These are phyloP conservation scores for Centaurea solstitialis DNA, from an alignment of 129 eudicot genomes.

Conservation along the genomic window DNA sequence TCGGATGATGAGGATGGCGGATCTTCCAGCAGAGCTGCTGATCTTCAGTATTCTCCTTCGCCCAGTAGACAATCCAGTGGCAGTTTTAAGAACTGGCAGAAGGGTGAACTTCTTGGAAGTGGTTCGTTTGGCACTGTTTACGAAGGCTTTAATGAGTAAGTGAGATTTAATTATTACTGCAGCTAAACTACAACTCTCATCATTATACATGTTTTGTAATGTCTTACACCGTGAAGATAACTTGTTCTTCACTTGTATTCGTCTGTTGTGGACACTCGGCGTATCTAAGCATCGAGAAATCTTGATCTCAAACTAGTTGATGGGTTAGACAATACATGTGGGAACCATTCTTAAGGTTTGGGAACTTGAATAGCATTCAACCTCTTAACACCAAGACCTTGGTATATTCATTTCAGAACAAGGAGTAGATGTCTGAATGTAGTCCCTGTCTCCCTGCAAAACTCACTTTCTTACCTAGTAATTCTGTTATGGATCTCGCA, in stretches of 20 bases:
- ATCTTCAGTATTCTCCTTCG: conserved; percentile 31
- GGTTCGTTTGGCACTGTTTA: conserved; percentile 90
- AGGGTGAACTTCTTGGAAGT: conserved; percentile 74
- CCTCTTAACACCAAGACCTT: background rate
- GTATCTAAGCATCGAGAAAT: background rate
- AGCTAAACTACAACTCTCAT: background rate
- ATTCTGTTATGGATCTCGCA: background rate
- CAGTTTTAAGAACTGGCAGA: conserved; percentile 63
- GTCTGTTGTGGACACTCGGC: background rate
- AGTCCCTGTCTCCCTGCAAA: background rate
- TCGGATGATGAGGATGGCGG: conserved; percentile 32
- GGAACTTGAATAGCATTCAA: background rate
- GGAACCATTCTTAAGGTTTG: background rate
- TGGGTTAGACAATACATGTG: background rate
- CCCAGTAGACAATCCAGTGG: conserved; percentile 39
- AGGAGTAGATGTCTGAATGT: background rate
- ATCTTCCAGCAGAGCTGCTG: conserved; percentile 9
- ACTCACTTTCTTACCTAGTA: background rate
- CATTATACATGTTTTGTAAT: background rate
- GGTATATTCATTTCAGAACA: background rate
- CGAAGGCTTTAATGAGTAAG: conserved; percentile 85
- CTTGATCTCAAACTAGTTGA: background rate
- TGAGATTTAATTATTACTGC: background rate
- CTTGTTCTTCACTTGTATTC: background rate
- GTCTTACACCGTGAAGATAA: background rate